Percentiles rank a stretch among this genome's conserved stretches.
phyloP scores from a whole-genome alignment of 1,284 basidiomycete species.

The Naganishia sp. region DNA sequence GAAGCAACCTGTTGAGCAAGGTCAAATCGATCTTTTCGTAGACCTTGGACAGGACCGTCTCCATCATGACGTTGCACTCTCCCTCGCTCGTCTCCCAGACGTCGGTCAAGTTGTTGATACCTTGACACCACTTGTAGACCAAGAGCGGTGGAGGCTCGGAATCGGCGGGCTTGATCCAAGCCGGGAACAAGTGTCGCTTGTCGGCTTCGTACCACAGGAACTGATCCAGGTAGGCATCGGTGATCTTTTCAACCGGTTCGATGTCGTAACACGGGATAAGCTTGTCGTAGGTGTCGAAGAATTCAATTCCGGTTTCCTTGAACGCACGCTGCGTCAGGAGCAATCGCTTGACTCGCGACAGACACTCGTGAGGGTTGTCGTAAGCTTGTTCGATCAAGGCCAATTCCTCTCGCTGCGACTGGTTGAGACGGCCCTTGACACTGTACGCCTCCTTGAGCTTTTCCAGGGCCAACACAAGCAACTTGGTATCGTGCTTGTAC shows the following conservation, averaged over 20 bases:
- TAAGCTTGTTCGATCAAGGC: slow-evolving; percentile 97
- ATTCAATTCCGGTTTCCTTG: slow-evolving; percentile 90
- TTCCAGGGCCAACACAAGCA: slow-evolving; percentile 89
- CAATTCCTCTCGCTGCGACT: slow-evolving; percentile 92
- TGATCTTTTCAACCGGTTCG: slow-evolving; percentile 97
- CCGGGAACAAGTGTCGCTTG: slow-evolving; percentile 92
- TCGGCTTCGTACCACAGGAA: slow-evolving; percentile 69
- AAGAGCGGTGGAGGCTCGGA: slow-evolving; percentile 93
- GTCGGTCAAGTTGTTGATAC: slow-evolving; percentile 68
- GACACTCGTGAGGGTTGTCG: slow-evolving; percentile 59
- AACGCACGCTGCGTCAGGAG: slow-evolving; percentile 93
- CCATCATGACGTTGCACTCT: slow-evolving; percentile 96
- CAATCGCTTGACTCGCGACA: slow-evolving; percentile 94
- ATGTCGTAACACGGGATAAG: slow-evolving; percentile 97
- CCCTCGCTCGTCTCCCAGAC: slow-evolving; percentile 97
- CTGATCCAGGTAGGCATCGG: slow-evolving; percentile 91
- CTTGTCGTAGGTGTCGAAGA: slow-evolving; percentile 88
- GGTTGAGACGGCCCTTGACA: slow-evolving; percentile 94
- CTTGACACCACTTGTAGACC: slow-evolving; percentile 79
- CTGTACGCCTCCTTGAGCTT: slow-evolving; percentile 97
- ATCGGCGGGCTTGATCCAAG: slow-evolving; percentile 97
- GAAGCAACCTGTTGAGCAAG: slow-evolving; percentile 84
- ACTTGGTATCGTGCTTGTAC: slow-evolving; percentile 97
- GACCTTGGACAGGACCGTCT: slow-evolving; percentile 91
- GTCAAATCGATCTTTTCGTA: slow-evolving; percentile 98